Evolutionary conservation across 1,139 yeast species (phyloP).

Genomic region (Blastobotrys indianensis): DNA sequence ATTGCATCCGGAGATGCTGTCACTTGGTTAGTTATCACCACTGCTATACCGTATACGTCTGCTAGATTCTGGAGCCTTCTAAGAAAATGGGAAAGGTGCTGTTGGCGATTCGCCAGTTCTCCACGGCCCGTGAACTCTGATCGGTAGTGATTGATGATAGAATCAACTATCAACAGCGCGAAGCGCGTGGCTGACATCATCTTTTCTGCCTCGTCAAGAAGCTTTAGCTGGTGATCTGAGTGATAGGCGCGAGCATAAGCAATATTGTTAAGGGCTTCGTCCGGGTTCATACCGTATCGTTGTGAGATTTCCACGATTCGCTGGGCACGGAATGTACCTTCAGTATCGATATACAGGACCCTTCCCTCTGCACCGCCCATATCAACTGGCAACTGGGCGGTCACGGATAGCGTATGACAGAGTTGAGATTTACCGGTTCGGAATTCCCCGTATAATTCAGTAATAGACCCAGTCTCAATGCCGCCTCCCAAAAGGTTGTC

Average conservation of each 20-base stretch:
- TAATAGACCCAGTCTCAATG: constrained; percentile 92
- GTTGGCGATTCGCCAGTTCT: constrained; percentile 90
- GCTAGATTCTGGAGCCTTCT: constrained; percentile 87
- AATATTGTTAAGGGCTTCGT: constrained; percentile 90
- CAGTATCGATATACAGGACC: constrained; percentile 93
- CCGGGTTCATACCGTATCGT: constrained; percentile 89
- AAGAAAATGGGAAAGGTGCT: constrained; percentile 91
- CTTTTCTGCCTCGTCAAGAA: constrained; percentile 83
- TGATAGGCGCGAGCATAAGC: constrained; percentile 97
- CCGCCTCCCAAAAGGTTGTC: constrained; percentile 97
- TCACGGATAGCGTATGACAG: constrained; percentile 94
- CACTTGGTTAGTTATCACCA: constrained; percentile 96
- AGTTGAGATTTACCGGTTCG: constrained; percentile 96
- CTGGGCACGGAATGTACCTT: constrained; percentile 92
- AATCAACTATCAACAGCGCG: constrained; percentile 78
- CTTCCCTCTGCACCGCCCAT: constrained; percentile 99
- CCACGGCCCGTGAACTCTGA: constrained; percentile 97
- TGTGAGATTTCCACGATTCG: constrained; percentile 86
- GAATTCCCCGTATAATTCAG: constrained; percentile 96
- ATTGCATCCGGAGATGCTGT: constrained; percentile 92
- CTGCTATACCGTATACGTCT: constrained; percentile 97
- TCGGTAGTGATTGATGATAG: constrained; percentile 92
- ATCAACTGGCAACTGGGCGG: constrained; percentile 93
- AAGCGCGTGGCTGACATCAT: constrained; percentile 92
- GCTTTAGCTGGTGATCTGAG: constrained; percentile 90